Conservation (phyloP, 331 rosid genomes). For the Malus hybrid region DNA sequence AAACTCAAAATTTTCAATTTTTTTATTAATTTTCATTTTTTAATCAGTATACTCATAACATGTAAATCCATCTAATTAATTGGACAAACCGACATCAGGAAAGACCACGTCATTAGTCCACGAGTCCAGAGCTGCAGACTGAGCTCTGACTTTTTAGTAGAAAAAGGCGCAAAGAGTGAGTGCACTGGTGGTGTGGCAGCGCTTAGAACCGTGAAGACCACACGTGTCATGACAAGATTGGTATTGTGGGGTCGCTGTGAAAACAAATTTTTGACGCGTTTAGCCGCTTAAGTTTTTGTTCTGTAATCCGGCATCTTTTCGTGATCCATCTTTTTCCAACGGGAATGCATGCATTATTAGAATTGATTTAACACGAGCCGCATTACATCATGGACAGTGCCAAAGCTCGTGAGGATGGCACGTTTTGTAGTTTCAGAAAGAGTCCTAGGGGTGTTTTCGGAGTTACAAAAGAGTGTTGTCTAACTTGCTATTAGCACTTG, state of each 20-base stretch:
- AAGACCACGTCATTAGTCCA: background rate
- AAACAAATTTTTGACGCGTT: constrained; percentile 36
- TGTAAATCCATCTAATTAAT: rapidly evolving
- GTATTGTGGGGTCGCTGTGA: background rate
- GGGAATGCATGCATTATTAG: constrained; percentile 19
- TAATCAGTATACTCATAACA: too few species aligned
- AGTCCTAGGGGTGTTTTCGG: background rate
- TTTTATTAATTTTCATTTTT: too few species aligned
- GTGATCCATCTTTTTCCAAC: constrained; percentile 30
- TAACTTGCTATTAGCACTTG: background rate
- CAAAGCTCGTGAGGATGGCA: constrained; percentile 78
- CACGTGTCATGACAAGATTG: constrained; percentile 25
- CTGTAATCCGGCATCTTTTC: constrained; percentile 43
- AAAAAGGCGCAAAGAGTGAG: background rate
- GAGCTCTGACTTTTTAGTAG: constrained; percentile 9
- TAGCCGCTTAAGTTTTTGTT: constrained; percentile 45
- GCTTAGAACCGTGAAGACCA: background rate
- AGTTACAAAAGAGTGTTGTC: background rate
- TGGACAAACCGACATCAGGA: background rate
- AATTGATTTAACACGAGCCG: constrained; percentile 16
- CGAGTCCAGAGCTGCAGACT: constrained; percentile 11
- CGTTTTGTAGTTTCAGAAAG: background rate
- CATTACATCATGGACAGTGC: constrained; percentile 35
- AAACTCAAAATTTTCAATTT: too few species aligned
- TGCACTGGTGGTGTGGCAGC: background rate